Conservation (phyloP, 768 basidiomycete species). For the Pisolithus orientalis region DNA sequence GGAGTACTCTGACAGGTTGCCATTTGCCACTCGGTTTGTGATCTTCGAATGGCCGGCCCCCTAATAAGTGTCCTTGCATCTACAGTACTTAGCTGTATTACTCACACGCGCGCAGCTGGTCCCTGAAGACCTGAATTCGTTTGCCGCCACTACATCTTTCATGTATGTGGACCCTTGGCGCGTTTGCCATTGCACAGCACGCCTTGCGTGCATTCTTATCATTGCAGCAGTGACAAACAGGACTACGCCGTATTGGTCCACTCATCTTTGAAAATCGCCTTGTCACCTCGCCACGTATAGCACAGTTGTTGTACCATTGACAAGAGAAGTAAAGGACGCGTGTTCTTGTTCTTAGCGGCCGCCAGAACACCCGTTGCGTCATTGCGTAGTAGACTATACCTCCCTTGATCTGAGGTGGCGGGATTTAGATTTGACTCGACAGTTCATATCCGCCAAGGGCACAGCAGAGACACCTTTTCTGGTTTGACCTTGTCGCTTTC, state of each 20-base stretch:
- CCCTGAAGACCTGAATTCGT: too few species aligned
- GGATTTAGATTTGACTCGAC: not conserved
- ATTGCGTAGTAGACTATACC: not conserved
- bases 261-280: not conserved
- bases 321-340: not conserved
- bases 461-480: constrained; percentile 8
- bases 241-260: too few species aligned
- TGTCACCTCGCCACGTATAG: not conserved
- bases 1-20: not conserved
- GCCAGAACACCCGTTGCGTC: not conserved
- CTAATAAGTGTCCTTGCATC: too few species aligned
- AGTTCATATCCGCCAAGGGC: constrained; percentile 28
- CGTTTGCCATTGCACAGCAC: too few species aligned
- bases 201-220: too few species aligned
- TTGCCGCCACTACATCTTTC: too few species aligned
- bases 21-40: not conserved
- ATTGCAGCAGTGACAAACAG: too few species aligned
- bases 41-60: too few species aligned
- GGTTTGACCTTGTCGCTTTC: too few species aligned
- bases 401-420: not conserved
- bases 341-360: not conserved
- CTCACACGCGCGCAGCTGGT: too few species aligned
- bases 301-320: not conserved
- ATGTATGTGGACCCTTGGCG: too few species aligned
- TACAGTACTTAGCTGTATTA: too few species aligned